Percentiles rank a stretch among this genome's conserved stretches.
These are phyloP conservation scores for Glutinoglossum americanum DNA, from an alignment of 495 filamentous ascomycete genomes.

Conservation along the genomic window DNA sequence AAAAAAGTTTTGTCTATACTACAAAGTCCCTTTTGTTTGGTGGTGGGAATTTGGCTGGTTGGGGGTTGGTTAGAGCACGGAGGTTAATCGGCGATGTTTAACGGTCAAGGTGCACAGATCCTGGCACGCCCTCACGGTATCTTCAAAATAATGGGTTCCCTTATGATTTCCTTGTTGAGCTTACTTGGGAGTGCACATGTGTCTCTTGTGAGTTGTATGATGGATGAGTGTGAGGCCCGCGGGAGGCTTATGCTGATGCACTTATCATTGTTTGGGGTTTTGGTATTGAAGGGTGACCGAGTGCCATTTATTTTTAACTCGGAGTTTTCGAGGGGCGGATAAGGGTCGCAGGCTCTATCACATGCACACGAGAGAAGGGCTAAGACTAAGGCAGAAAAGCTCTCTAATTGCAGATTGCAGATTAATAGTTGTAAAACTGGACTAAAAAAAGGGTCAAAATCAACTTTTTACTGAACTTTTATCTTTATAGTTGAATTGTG, in stretches of 20 bases:
- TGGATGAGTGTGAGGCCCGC: background rate
- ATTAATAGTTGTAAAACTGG: no score
- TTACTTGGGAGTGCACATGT: background rate
- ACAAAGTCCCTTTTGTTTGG: background rate
- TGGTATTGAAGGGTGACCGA: background rate
- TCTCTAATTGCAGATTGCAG: no score
- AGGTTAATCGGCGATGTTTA: background rate
- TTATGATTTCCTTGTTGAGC: background rate
- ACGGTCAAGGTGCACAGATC: background rate
- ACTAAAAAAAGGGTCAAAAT: no score
- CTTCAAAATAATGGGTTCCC: background rate
- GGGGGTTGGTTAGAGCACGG: background rate
- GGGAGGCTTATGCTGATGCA: background rate
- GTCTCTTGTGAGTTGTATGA: background rate
- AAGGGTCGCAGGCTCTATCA: no score
- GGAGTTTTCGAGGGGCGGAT: no score
- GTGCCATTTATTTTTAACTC: no score
- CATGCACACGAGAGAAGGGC: no score
- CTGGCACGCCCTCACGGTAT: background rate
- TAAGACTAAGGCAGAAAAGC: no score
- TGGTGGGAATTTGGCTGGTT: background rate
- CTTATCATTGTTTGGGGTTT: background rate
- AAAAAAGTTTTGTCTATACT: conserved; percentile 1
- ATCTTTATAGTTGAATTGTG: no score
- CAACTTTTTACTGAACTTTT: no score